Conservation (phyloP, 2,329 filamentous ascomycete species). For the Pseudogymnoascus verrucosus region DNA sequence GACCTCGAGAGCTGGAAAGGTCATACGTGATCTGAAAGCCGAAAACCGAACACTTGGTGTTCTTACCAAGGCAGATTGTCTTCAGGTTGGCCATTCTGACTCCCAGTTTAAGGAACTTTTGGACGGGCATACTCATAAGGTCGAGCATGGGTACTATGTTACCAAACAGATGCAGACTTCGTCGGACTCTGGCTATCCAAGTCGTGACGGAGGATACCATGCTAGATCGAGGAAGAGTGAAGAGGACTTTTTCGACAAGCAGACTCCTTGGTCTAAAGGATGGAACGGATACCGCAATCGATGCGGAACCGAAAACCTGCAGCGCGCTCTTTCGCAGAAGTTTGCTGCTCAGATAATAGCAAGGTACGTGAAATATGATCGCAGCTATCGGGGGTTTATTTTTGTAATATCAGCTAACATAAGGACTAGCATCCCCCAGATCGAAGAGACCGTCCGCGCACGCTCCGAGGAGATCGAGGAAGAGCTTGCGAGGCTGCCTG, state of each 20-base stretch:
- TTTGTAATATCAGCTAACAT: slow-evolving; percentile 12
- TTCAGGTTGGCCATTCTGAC: slow-evolving; percentile 44
- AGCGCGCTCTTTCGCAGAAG: slow-evolving; percentile 38
- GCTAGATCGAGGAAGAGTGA: slow-evolving; percentile 41
- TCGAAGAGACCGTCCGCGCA: slow-evolving; percentile 26
- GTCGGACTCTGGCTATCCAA: not conserved
- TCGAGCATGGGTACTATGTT: slow-evolving; percentile 72
- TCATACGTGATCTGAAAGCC: slow-evolving; percentile 52
- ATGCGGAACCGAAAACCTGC: slow-evolving; percentile 46
- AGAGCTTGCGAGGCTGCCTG: slow-evolving; percentile 52
- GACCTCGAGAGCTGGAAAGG: slow-evolving; percentile 61
- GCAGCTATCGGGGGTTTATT: not conserved
- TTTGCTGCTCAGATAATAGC: slow-evolving; percentile 38
- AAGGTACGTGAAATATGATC: slow-evolving; percentile 19
- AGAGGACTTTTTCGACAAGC: slow-evolving; percentile 38
- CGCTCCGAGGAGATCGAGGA: slow-evolving; percentile 43
- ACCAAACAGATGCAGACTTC: slow-evolving; percentile 57
- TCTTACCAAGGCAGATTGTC: slow-evolving; percentile 75
- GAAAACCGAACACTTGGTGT: slow-evolving; percentile 60
- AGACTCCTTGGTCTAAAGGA: slow-evolving; percentile 36
- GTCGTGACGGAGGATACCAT: slow-evolving; percentile 32
- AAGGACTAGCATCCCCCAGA: slow-evolving; percentile 30
- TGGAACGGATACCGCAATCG: slow-evolving; percentile 33
- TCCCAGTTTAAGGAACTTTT: slow-evolving; percentile 59
- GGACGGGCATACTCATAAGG: slow-evolving; percentile 45